Base-by-base conservation (phyloP, 164 flowering plant genomes). In the Amborella trichopoda region DNA sequence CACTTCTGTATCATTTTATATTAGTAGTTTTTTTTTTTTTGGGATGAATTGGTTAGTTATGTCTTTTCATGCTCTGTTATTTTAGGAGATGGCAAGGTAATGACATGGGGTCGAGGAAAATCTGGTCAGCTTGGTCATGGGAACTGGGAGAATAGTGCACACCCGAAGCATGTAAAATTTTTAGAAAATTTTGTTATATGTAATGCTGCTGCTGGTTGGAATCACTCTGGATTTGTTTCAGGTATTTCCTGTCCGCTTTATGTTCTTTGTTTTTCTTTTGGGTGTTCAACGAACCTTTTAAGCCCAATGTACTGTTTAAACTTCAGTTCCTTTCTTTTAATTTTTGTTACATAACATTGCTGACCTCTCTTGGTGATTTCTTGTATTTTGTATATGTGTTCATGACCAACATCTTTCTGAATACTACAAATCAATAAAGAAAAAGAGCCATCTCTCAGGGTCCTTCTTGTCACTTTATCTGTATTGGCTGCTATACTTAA, bases 41-140 rank as follows among this genome's bases (percentile, higher is more conserved):
- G n/a, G n/a, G n/a, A n/a, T n/a, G n/a, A n/a, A n/a, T n/a, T n/a
- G n/a, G n/a, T n/a, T n/a, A n/a, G n/a, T 14, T 24, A 4, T 5
- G 11, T 17, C 21, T 1, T 26, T 24, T 19, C 24, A 13, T 40
- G 3, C 1, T 49, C n/a, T 2, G 12, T 25, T 45, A 8, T 46
- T 51, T 28, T 42, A 40, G 61, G 63, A 71, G 82, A 65, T 54
- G 89, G 94, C 20, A 68, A 48, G 53, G 80, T 81, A 21, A 23
- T 81, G 32, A 70, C 81, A 26, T 86, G 98, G 98, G 96, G 96
- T n/a, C 77, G 96, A 44, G 98, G 96, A 23, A 67, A 69, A 32
- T 80, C 76, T 50, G 96, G 98, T 27, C 94, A 90, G 54, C 72
- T 90, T 22, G 98, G 98, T 56, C 96, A 77, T 56, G 94, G 85